Percentiles rank a stretch among this genome's conserved stretches.
These are phyloP conservation scores for Hymenochaete sp. DNA, from an alignment of 1,284 basidiomycete genomes.

Conservation along the genomic window DNA sequence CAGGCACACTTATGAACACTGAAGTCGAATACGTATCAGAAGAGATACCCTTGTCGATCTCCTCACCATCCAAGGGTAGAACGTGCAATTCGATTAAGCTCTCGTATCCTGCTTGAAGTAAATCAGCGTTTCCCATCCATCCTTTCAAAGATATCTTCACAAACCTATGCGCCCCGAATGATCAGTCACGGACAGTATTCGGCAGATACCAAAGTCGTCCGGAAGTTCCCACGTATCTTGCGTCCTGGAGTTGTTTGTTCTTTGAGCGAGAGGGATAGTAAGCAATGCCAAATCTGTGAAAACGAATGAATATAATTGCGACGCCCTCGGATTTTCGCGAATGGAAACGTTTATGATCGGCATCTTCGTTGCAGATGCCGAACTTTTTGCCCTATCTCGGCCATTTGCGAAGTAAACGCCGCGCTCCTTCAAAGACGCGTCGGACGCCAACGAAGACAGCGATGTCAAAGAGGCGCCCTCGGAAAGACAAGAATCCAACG, in stretches of 20 bases:
- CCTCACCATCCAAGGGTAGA: constrained; percentile 37
- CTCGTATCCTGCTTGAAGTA: constrained; percentile 23
- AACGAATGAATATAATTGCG: constrained; percentile 35
- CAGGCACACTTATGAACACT: constrained; percentile 12
- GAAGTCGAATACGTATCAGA: constrained; percentile 30
- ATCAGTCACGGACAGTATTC: constrained; percentile 10
- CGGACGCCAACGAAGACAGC: constrained; percentile 9
- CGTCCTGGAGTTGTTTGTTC: neutral
- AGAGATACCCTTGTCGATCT: constrained; percentile 34
- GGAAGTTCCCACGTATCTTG: constrained; percentile 12
- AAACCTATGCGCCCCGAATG: constrained; percentile 16
- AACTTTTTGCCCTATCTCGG: neutral
- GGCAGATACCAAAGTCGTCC: constrained; percentile 14
- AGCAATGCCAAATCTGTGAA: constrained; percentile 47
- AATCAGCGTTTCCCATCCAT: neutral
- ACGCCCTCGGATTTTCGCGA: constrained; percentile 19
- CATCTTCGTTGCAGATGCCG: neutral
- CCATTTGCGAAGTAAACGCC: neutral
- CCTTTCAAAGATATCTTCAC: constrained; percentile 1
- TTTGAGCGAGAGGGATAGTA: constrained; percentile 22
- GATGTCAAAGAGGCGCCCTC: constrained; percentile 11
- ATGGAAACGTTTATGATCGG: neutral
- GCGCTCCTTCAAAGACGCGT: neutral
- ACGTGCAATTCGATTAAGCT: constrained; percentile 42
- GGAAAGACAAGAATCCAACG: constrained; percentile 13